Percentiles rank a stretch among this genome's conserved stretches.
Conservation (phyloP, 805 yeast genomes). For the Metschnikowia drakensbergensis region DNA sequence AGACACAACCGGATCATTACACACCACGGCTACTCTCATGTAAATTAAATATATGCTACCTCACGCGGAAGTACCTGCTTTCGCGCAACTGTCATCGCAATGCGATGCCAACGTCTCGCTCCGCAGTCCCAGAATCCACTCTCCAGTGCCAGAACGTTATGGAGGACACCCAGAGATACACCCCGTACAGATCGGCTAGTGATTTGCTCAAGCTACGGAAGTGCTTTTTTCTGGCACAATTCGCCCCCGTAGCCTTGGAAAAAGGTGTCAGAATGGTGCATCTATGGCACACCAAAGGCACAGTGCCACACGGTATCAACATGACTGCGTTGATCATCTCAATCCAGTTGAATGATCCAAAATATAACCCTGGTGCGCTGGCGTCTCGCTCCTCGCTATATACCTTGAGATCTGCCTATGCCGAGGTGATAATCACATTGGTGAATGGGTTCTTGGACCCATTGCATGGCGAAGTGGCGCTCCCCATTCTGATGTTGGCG, state of each 20-base stretch:
- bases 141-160: not conserved
- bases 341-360: conserved; percentile 36
- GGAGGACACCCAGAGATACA: conserved; percentile 2
- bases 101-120: not conserved
- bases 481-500: conserved; percentile 76
- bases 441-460: conserved; percentile 92
- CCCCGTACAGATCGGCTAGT: conserved; percentile 10
- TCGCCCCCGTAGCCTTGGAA: not conserved
- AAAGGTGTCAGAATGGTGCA: conserved; percentile 32
- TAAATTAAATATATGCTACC: not conserved
- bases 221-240: conserved; percentile 5
- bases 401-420: conserved; percentile 48
- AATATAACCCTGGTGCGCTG: conserved; percentile 23
- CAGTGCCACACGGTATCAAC: conserved; percentile 69
- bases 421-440: conserved; percentile 76
- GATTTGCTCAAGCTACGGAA: conserved; percentile 12
- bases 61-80: not conserved
- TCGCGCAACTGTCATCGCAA: not conserved
- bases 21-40: not conserved
- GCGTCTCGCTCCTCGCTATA: not conserved
- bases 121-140: not conserved
- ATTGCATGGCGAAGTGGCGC: conserved; percentile 71
- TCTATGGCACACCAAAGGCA: conserved; percentile 56
- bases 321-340: conserved; percentile 57
- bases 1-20: not conserved